phyloP scores from a whole-genome alignment of 1,139 yeast genomes.

The Saccharomycopsis hybrid region DNA sequence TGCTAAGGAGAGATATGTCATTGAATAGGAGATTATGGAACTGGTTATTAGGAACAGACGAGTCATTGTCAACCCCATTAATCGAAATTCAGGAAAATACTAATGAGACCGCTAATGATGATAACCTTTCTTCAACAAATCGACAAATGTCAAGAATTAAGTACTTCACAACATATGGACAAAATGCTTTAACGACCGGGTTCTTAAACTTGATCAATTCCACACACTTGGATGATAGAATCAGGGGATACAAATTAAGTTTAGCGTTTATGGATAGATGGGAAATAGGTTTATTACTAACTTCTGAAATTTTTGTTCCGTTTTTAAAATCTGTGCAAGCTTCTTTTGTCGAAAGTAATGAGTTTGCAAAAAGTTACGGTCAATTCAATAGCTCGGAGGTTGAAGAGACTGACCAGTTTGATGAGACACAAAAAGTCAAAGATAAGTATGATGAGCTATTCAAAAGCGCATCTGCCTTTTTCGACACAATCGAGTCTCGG shows the following conservation, averaged over 20 bases:
- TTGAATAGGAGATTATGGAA: constrained; percentile 87
- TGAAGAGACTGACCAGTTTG: constrained; percentile 21
- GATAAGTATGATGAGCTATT: constrained; percentile 38
- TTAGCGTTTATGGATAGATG: constrained; percentile 81
- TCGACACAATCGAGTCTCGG: constrained; percentile 78
- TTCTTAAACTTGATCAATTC: constrained; percentile 43
- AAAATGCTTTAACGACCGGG: constrained; percentile 44
- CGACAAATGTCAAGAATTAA: constrained; percentile 32
- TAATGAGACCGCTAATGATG: constrained; percentile 14
- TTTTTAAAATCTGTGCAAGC: constrained; percentile 39
- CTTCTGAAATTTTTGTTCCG: constrained; percentile 66
- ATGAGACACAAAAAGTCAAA: constrained; percentile 16
- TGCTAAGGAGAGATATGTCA: constrained; percentile 85
- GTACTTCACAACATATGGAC: constrained; percentile 57
- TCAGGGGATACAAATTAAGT: constrained; percentile 56
- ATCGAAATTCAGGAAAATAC: neutral
- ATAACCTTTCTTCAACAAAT: constrained; percentile 12
- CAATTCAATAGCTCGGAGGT: neutral
- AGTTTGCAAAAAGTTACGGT: constrained; percentile 15
- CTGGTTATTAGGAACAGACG: constrained; percentile 75
- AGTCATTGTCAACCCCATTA: constrained; percentile 12
- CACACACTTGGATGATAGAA: constrained; percentile 25
- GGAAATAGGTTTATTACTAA: constrained; percentile 77
- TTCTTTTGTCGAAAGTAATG: constrained; percentile 24
- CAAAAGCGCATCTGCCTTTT: constrained; percentile 56